phyloP scores from a whole-genome alignment of 768 basidiomycete species.

The Lactarius akahatsu region DNA sequence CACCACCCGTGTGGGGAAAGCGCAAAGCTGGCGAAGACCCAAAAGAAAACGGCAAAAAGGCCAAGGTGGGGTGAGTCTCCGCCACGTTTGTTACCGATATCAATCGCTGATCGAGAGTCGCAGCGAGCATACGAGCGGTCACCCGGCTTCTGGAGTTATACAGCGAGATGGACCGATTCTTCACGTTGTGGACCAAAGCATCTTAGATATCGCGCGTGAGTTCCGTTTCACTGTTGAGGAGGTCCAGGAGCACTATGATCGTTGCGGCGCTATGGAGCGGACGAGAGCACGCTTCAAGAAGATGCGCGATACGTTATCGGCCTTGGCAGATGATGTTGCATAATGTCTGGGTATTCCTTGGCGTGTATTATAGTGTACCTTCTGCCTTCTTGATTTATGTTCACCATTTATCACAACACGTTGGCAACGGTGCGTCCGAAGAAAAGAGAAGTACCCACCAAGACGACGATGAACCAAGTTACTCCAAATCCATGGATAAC shows the following conservation, averaged over 20 bases:
- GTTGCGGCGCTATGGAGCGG: slow-evolving; percentile 65
- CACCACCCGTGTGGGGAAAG: slow-evolving; percentile 71
- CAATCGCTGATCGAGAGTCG: background rate
- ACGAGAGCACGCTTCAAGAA: slow-evolving; percentile 64
- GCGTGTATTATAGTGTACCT: slow-evolving; percentile 4
- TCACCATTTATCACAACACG: slow-evolving; percentile 2
- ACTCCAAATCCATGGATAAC: slow-evolving; percentile 62
- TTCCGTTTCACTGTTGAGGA: slow-evolving; percentile 73
- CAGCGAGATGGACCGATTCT: slow-evolving; percentile 32
- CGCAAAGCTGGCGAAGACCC: slow-evolving; percentile 46
- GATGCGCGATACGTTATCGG: slow-evolving; percentile 52
- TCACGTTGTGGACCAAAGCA: slow-evolving; percentile 65
- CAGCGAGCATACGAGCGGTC: slow-evolving; percentile 9
- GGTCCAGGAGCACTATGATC: slow-evolving; percentile 76
- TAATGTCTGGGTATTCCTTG: background rate
- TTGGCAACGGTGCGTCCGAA: background rate
- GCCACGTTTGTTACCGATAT: background rate
- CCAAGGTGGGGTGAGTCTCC: slow-evolving; percentile 42
- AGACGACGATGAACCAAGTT: background rate
- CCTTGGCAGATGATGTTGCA: slow-evolving; percentile 21
- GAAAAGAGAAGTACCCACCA: background rate
- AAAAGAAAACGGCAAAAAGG: slow-evolving; percentile 41
- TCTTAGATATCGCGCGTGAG: slow-evolving; percentile 65
- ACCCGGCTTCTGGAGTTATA: slow-evolving; percentile 15
- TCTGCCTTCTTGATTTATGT: slow-evolving; percentile 12